Percentiles rank a stretch among this genome's conserved stretches.
phyloP scores from a whole-genome alignment of 805 yeast genomes.

The Suhomyces canberraensis region DNA sequence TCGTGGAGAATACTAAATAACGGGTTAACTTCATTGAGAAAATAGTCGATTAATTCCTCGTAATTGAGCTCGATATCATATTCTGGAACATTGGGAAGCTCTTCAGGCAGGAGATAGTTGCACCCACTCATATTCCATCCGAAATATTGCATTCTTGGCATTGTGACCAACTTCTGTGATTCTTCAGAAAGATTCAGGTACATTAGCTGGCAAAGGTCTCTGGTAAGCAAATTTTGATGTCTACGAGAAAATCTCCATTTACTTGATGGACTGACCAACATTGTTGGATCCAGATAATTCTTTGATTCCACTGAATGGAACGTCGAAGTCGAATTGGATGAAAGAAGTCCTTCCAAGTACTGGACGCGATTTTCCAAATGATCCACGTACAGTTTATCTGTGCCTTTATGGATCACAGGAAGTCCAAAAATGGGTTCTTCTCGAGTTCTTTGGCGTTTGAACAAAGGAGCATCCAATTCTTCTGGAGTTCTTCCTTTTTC shows the following conservation, averaged over 20 bases:
- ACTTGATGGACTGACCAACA: constrained; percentile 26
- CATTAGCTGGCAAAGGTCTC: constrained; percentile 35
- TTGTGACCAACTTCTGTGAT: constrained; percentile 28
- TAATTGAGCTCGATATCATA: constrained; percentile 9
- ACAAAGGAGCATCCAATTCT: no score
- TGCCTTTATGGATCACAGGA: constrained; percentile 14
- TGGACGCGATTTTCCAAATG: constrained; percentile 41
- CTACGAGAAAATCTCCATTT: constrained; percentile 50
- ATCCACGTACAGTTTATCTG: constrained; percentile 20
- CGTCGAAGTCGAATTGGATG: constrained; percentile 12
- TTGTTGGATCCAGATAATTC: constrained; percentile 3
- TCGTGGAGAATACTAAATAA: constrained; percentile 52
- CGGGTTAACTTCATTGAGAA: constrained; percentile 50
- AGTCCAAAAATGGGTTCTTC: constrained; percentile 15
- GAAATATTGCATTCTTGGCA: constrained; percentile 59
- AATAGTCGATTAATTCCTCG: constrained; percentile 34
- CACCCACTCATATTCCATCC: constrained; percentile 69
- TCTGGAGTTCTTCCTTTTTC: neutral
- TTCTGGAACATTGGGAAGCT: constrained; percentile 32
- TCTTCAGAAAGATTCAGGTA: constrained; percentile 31
- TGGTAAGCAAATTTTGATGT: constrained; percentile 42
- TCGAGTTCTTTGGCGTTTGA: neutral
- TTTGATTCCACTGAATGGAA: constrained; percentile 13
- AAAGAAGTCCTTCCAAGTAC: constrained; percentile 34
- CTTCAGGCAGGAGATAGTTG: constrained; percentile 40